Evolutionary conservation across 2,329 filamentous ascomycete species (phyloP).

Genomic region (Hypoxylon rubiginosum): DNA sequence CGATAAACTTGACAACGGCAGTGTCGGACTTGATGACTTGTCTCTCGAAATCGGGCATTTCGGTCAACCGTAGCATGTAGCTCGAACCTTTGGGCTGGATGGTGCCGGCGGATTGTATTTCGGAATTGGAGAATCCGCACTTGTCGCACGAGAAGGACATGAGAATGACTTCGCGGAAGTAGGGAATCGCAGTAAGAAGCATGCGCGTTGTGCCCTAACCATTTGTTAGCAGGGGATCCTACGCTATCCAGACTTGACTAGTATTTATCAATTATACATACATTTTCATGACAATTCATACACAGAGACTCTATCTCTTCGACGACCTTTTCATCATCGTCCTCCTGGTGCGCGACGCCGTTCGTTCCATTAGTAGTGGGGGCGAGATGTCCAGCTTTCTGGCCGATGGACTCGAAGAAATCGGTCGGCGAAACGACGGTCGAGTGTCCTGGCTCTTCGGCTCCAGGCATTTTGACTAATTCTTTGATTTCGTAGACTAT

Average conservation of each 20-base stretch:
- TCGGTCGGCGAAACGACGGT: constrained; percentile 57
- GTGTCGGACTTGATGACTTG: constrained; percentile 94
- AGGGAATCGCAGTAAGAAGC: constrained; percentile 92
- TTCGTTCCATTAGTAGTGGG: constrained; percentile 53
- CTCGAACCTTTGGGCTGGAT: constrained; percentile 90
- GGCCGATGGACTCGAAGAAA: constrained; percentile 74
- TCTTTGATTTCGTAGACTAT: neutral
- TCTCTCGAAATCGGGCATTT: constrained; percentile 80
- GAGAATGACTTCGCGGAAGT: constrained; percentile 96
- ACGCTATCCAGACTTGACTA: neutral
- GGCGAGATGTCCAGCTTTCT: constrained; percentile 69
- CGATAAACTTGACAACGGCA: constrained; percentile 87
- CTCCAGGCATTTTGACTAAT: constrained; percentile 58
- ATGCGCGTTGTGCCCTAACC: constrained; percentile 83
- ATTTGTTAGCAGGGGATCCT: constrained; percentile 6
- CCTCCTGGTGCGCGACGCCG: constrained; percentile 44
- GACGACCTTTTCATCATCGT: constrained; percentile 68
- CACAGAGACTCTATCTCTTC: constrained; percentile 83
- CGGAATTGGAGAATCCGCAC: constrained; percentile 91
- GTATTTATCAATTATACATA: constrained; percentile 54
- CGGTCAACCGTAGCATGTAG: constrained; percentile 84
- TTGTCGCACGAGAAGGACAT: constrained; percentile 96
- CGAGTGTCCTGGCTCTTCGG: constrained; percentile 55
- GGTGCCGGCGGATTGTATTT: constrained; percentile 91
- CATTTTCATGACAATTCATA: constrained; percentile 88